Evolutionary conservation across 2,329 filamentous ascomycete genomes (phyloP).

Genomic region (Colletotrichum tanaceti): DNA sequence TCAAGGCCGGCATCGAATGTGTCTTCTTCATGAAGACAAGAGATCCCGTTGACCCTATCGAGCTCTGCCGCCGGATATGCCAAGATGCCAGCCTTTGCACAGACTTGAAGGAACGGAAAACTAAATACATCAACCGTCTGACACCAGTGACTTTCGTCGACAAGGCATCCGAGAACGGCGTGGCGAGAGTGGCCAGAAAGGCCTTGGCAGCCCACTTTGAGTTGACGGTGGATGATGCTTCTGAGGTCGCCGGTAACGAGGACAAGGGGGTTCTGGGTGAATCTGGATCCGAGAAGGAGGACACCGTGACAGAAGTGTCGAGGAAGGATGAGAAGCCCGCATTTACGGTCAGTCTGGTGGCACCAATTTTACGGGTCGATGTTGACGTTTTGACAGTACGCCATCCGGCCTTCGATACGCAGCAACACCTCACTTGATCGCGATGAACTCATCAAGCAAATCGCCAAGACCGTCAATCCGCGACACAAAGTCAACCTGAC

Average conservation of each 20-base stretch:
- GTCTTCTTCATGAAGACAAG: conserved; percentile 71
- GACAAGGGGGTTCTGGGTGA: conserved; percentile 35
- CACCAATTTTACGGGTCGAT: not conserved
- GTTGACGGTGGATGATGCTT: conserved; percentile 48
- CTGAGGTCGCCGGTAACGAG: conserved; percentile 38
- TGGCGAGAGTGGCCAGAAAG: conserved; percentile 71
- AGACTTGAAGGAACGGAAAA: conserved; percentile 57
- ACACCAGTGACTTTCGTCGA: conserved; percentile 65
- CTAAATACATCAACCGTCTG: conserved; percentile 69
- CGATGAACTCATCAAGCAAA: conserved; percentile 75
- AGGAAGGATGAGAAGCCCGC: conserved; percentile 41
- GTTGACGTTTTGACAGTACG: conserved; percentile 67
- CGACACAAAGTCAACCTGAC: conserved; percentile 82
- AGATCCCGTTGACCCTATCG: conserved; percentile 65
- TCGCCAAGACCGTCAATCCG: conserved; percentile 73
- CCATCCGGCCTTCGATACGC: conserved; percentile 82
- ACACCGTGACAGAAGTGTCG: conserved; percentile 32
- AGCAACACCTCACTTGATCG: conserved; percentile 78
- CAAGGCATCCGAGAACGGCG: conserved; percentile 75
- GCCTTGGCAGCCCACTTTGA: conserved; percentile 74
- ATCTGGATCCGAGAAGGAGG: conserved; percentile 1
- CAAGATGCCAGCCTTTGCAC: conserved; percentile 61
- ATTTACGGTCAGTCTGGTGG: conserved; percentile 56
- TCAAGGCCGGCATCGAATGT: conserved; percentile 70
- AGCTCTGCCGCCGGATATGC: conserved; percentile 66